Evolutionary conservation across 495 filamentous ascomycete species (phyloP).

Genomic region (Hypoxylon intermedium): DNA sequence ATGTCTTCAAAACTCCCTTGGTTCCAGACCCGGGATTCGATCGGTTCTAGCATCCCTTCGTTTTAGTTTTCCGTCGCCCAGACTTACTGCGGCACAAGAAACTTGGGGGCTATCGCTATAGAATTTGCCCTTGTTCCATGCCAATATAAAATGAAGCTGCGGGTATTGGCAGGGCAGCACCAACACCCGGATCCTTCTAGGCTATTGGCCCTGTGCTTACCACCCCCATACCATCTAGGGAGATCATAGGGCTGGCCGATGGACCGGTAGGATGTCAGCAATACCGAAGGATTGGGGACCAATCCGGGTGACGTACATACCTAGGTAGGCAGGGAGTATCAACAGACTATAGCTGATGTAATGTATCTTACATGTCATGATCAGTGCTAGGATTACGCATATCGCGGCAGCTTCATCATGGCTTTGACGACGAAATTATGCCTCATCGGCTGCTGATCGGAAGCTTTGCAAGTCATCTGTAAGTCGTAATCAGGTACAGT

Average conservation of each 20-base stretch:
- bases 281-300: slow-evolving; percentile 28
- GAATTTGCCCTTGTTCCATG: slow-evolving; percentile 7
- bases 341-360: slow-evolving; percentile 10
- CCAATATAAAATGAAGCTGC: slow-evolving; percentile 10
- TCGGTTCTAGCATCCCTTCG: slow-evolving; percentile 11
- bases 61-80: slow-evolving; percentile 13
- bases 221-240: slow-evolving; percentile 15
- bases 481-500: too few relatives aligned
- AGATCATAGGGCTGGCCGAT: slow-evolving; percentile 39
- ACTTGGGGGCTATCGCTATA: slow-evolving; percentile 30
- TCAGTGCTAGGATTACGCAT: slow-evolving; percentile 5
- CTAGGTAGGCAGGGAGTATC: too few relatives aligned
- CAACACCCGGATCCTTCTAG: slow-evolving; percentile 28
- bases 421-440: slow-evolving; percentile 3
- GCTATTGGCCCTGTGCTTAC: slow-evolving; percentile 4
- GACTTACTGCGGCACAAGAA: slow-evolving; percentile 18
- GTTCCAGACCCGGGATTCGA: slow-evolving; percentile 5
- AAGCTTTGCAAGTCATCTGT: neutral
- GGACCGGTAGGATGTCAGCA: slow-evolving; percentile 23
- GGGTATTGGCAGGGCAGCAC: slow-evolving; percentile 21
- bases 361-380: slow-evolving; percentile 15
- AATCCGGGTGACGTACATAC: slow-evolving; percentile 34
- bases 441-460: neutral
- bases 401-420: neutral
- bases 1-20: slow-evolving; percentile 5